Evolutionary conservation across 352 stramenopile genomes (phyloP).

Genomic region (Phytopythium mirpurense): DNA sequence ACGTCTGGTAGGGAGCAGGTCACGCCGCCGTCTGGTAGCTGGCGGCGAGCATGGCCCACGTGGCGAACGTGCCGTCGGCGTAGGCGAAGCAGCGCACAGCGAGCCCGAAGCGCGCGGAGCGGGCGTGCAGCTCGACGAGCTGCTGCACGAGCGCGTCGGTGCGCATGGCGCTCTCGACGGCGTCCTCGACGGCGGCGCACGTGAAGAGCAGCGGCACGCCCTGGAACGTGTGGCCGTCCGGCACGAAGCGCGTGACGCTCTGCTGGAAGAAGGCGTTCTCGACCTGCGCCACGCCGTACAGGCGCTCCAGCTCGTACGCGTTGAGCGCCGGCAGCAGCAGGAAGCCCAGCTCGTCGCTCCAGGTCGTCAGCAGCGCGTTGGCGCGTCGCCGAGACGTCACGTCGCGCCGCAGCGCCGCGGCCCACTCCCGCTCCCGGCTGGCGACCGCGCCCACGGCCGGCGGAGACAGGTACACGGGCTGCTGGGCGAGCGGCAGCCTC

Average conservation of each 20-base stretch:
- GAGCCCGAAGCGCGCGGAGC: conserved; percentile 59
- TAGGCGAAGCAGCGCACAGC: conserved; percentile 79
- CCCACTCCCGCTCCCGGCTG: conserved; percentile 47
- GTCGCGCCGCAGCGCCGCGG: conserved; percentile 22
- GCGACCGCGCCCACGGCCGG: conserved; percentile 26
- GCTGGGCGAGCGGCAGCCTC: conserved; percentile 31
- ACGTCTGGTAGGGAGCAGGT: too few species aligned
- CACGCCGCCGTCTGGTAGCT: conserved; percentile 37
- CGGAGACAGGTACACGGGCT: conserved; percentile 17
- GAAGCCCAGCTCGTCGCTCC: conserved; percentile 74
- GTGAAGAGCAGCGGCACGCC: conserved; percentile 74
- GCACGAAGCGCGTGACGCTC: conserved; percentile 72
- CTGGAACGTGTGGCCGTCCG: conserved; percentile 81
- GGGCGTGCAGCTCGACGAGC: conserved; percentile 59
- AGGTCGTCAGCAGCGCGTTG: conserved; percentile 54
- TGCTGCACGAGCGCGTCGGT: conserved; percentile 41
- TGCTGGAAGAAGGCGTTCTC: conserved; percentile 84
- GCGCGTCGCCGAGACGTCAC: conserved; percentile 38
- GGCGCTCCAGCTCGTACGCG: conserved; percentile 83
- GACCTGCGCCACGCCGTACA: conserved; percentile 53
- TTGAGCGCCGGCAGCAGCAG: conserved; percentile 80
- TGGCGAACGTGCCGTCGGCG: conserved; percentile 51
- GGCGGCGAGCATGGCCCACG: conserved; percentile 84
- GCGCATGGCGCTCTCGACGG: conserved; percentile 31
- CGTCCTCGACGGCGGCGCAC: conserved; percentile 19